Base-by-base conservation (phyloP, 768 basidiomycete genomes). In the Lactarius hengduanensis region DNA sequence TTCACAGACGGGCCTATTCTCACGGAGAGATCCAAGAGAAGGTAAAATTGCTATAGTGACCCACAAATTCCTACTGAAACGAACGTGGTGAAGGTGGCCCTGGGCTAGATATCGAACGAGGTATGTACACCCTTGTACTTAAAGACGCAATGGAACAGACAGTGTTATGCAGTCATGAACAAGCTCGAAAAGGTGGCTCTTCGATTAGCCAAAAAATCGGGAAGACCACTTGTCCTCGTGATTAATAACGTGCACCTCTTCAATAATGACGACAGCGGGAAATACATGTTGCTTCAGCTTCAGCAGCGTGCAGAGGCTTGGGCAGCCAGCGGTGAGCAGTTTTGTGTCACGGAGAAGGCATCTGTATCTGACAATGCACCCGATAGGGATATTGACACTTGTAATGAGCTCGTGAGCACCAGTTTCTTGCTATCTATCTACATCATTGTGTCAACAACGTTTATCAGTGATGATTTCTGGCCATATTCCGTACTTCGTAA, bases 151-250 rank as follows among this genome's bases (percentile, higher is more conserved):
- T 50, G 28, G 60, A 3, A 2, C 15, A 34, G 36, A 36, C 57
- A 13, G 20, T 26, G 10, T 57, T 5, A 2, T 55, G 20, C 38
- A 87, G 92, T 90, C 4, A 71, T 93, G 76, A 92, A 89, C 74
- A 95, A 95, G 73, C 80, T 92, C 3, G 87, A 92, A 74, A 93
- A 95, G 73, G 92, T 94, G 30, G 93, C 93, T 0, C 80, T 96
- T 63, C 77, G 83, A 45, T 84, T 80, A 71, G 80, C 88, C 45
- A 77, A 77, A 50, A 77, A 78, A 65, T 83, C 81, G 6, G 83
- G 85, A 4, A 82, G 85, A 60, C 93, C 94, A 0, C 79, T 95
- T 6, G 87, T 94, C 0, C 79, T 96, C 34, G 84, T 93, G 55
- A 80, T 96, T 73, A 93, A 93, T 77, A 94, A 94, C 74, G 77